phyloP scores from a whole-genome alignment of 805 yeast genomes.

The Ogataea corticis region DNA sequence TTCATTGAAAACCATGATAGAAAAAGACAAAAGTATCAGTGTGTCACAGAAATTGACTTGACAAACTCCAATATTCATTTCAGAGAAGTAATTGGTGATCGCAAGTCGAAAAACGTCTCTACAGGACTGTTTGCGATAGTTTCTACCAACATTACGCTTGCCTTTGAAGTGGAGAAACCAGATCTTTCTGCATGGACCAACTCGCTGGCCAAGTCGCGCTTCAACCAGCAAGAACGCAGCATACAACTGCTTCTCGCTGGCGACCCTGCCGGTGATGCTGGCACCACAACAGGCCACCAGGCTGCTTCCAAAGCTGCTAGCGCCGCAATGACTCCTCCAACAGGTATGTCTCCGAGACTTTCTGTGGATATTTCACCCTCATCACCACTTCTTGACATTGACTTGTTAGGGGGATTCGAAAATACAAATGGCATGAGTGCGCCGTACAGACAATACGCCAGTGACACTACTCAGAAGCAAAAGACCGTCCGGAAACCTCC shows the following conservation, averaged over 20 bases:
- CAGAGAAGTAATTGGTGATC: constrained; percentile 55
- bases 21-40: constrained; percentile 42
- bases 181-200: constrained; percentile 61
- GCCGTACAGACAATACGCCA: not conserved
- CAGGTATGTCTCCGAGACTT: constrained; percentile 14
- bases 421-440: not conserved
- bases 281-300: constrained; percentile 33
- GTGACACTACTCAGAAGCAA: not conserved
- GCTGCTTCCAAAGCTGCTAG: constrained; percentile 41
- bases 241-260: constrained; percentile 26
- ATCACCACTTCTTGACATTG: constrained; percentile 19
- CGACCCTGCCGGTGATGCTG: constrained; percentile 34
- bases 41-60: constrained; percentile 56
- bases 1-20: constrained; percentile 43
- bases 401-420: constrained; percentile 10
- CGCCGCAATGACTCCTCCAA: constrained; percentile 18
- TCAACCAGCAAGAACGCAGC: constrained; percentile 47
- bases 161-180: constrained; percentile 53
- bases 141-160: constrained; percentile 54
- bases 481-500: constrained; percentile 17
- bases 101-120: constrained; percentile 37
- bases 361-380: constrained; percentile 20
- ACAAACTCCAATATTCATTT: constrained; percentile 52
- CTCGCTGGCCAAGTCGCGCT: constrained; percentile 48
- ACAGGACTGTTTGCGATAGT: constrained; percentile 56